Evolutionary conservation across 306 rosid genomes (phyloP).

Genomic region (Canavalia gladiata): DNA sequence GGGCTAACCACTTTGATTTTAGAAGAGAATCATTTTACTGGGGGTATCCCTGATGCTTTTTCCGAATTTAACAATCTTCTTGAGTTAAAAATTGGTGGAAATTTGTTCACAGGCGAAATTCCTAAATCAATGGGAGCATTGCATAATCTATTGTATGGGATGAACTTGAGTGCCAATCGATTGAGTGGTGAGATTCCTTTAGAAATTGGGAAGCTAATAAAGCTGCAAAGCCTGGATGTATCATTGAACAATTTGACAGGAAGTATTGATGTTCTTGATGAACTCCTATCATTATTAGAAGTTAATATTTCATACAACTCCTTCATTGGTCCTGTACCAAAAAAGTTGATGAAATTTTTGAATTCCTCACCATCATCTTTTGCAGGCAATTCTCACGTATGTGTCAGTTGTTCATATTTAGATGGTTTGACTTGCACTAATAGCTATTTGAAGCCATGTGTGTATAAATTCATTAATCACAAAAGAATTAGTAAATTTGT

Average conservation of each 20-base stretch:
- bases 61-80: no score
- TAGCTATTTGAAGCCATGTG: conserved; percentile 4
- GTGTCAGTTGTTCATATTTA: conserved; percentile 45
- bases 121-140: conserved; percentile 58
- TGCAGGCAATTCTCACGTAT: conserved; percentile 56
- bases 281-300: conserved; percentile 47
- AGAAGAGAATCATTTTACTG: no score
- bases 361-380: not conserved
- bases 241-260: conserved; percentile 68
- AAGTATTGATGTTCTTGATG: conserved; percentile 45
- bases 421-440: no score
- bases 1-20: no score
- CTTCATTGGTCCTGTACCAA: conserved; percentile 59
- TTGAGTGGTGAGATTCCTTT: conserved; percentile 62
- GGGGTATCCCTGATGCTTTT: no score
- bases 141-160: conserved; percentile 47
- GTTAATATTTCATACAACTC: conserved; percentile 60
- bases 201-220: conserved; percentile 46
- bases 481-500: no score
- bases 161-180: conserved; percentile 66
- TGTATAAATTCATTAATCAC: conserved; percentile 43
- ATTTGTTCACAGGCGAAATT: conserved; percentile 34
- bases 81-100: no score
- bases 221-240: conserved; percentile 53
- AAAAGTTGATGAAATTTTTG: conserved; percentile 36